Evolutionary conservation across 345 rosid genomes (phyloP).

Genomic region (Acer campestre): DNA sequence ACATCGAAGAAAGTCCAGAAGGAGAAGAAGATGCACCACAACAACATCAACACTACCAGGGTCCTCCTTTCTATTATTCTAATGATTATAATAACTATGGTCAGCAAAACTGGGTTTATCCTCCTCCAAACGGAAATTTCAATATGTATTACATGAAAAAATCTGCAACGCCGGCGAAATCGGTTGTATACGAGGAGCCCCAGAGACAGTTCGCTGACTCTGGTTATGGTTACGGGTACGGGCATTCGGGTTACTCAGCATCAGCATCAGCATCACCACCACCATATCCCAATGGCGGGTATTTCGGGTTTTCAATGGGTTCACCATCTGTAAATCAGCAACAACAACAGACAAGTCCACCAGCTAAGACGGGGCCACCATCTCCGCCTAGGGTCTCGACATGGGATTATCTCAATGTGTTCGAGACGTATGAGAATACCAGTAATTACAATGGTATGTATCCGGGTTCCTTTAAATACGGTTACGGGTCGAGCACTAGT

Average conservation of each 20-base stretch:
- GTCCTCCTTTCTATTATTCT: constrained; percentile 7
- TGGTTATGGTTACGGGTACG: constrained; percentile 43
- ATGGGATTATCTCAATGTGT: constrained; percentile 87
- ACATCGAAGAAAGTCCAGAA: constrained; percentile 34
- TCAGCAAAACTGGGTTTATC: constrained; percentile 45
- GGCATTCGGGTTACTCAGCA: constrained; percentile 34
- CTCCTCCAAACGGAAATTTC: constrained; percentile 32
- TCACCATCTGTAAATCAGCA: constrained; percentile 36
- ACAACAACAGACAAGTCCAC: constrained; percentile 31
- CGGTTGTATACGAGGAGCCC: constrained; percentile 71
- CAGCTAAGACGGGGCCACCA: constrained; percentile 56
- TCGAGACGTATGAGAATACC: constrained; percentile 49
- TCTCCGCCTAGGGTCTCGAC: constrained; percentile 71
- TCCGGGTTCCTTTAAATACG: constrained; percentile 35
- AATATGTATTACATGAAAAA: constrained; percentile 72
- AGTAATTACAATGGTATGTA: constrained; percentile 33
- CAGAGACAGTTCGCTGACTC: constrained; percentile 37
- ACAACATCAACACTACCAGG: background rate
- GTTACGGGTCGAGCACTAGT: constrained; percentile 57
- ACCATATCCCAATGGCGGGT: constrained; percentile 43
- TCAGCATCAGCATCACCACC: background rate
- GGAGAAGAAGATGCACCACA: constrained; percentile 12
- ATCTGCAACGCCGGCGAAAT: constrained; percentile 61
- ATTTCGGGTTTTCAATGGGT: constrained; percentile 52
- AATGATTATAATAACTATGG: constrained; percentile 36